Conservation (phyloP, 768 basidiomycete genomes). For the Coprinopsis sp. region DNA sequence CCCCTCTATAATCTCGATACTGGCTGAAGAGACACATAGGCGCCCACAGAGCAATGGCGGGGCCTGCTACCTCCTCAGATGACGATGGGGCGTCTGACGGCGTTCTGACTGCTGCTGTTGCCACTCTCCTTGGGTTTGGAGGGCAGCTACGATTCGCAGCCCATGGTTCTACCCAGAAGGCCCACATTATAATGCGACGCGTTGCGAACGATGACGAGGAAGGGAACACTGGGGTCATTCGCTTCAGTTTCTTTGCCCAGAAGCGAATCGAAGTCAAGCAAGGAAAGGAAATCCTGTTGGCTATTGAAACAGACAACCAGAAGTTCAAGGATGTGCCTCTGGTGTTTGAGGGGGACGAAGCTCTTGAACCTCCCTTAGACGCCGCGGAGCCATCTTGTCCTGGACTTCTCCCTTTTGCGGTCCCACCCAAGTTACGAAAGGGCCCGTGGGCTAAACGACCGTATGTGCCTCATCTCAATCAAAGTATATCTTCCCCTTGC, state of each 20-base stretch:
- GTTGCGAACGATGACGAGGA: conserved; percentile 44
- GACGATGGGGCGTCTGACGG: conserved; percentile 21
- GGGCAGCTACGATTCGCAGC: conserved; percentile 59
- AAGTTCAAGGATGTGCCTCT: conserved; percentile 53
- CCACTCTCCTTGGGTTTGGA: conserved; percentile 59
- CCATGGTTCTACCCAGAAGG: conserved; percentile 62
- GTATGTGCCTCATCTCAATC: neutral
- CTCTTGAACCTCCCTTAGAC: conserved; percentile 26
- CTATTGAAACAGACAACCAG: conserved; percentile 49
- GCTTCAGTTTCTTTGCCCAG: conserved; percentile 62
- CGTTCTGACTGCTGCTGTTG: conserved; percentile 29
- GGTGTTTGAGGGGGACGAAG: conserved; percentile 51
- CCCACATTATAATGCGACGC: conserved; percentile 64
- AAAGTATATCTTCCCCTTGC: neutral
- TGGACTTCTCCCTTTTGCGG: no score
- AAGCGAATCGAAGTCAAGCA: conserved; percentile 69
- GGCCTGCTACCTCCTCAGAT: conserved; percentile 29
- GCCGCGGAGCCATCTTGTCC: conserved; percentile 29
- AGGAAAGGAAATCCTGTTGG: conserved; percentile 65
- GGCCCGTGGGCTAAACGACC: conserved; percentile 1
- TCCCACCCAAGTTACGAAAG: conserved; percentile 1
- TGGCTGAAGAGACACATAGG: no score
- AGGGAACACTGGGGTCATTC: conserved; percentile 35
- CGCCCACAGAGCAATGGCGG: no score
- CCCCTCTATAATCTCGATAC: no score